Conservation (phyloP, 768 basidiomycete genomes). For the Suillus brevipes region DNA sequence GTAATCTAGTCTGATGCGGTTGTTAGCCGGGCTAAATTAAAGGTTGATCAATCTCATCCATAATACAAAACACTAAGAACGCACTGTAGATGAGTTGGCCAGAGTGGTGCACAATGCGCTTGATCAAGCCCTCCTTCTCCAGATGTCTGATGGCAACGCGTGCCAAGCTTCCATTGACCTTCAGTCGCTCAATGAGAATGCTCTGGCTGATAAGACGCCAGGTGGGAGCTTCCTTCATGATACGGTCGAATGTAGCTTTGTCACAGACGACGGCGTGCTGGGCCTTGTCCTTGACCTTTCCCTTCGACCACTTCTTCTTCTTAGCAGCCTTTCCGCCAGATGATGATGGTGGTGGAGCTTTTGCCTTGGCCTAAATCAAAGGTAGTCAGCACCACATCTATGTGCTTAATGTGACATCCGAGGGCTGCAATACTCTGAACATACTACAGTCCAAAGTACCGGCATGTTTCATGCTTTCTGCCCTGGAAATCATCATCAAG, state of each 20-base stretch:
- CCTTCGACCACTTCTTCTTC: slow-evolving; percentile 99
- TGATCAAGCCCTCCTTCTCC: slow-evolving; percentile 93
- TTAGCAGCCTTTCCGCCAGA: slow-evolving; percentile 87
- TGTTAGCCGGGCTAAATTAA: slow-evolving; percentile 43
- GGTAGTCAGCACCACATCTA: slow-evolving; percentile 23
- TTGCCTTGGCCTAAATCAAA: slow-evolving; percentile 69
- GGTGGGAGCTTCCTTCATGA: slow-evolving; percentile 97
- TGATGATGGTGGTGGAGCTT: slow-evolving; percentile 61
- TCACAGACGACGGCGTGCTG: slow-evolving; percentile 94
- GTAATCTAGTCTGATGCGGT: slow-evolving; percentile 39
- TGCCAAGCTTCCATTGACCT: slow-evolving; percentile 93
- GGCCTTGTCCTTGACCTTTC: slow-evolving; percentile 99
- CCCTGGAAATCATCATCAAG: background rate
- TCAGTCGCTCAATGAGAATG: slow-evolving; percentile 97
- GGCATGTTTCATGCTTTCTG: background rate
- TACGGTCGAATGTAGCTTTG: slow-evolving; percentile 89
- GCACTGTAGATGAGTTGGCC: slow-evolving; percentile 94
- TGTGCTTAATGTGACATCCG: slow-evolving; percentile 24
- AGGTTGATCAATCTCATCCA: slow-evolving; percentile 6
- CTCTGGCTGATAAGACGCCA: slow-evolving; percentile 98
- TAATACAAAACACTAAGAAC: slow-evolving; percentile 32
- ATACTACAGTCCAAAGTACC: background rate
- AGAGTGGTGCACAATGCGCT: slow-evolving; percentile 94
- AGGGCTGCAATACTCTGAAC: slow-evolving; percentile 13
- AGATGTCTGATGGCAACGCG: slow-evolving; percentile 88